Evolutionary conservation across 208 protist genomes (phyloP).

Genomic region (Acanthamoeba triangularis): DNA sequence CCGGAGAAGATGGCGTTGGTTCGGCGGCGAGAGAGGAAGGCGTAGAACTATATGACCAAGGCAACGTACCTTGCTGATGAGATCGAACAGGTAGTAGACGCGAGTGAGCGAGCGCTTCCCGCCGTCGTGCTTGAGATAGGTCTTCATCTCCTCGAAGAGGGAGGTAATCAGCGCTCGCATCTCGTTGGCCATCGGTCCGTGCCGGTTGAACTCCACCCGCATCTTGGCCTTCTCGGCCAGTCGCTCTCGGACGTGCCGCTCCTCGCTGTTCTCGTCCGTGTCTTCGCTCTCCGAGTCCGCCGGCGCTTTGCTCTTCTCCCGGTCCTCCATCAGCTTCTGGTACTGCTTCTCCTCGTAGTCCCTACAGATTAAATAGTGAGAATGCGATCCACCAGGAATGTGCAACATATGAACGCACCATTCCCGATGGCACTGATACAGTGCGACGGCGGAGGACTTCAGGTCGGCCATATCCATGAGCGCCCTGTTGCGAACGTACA

Average conservation of each 20-base stretch:
- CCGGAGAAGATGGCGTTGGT: too few species aligned
- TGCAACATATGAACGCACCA: too few species aligned
- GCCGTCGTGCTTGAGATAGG: neutral
- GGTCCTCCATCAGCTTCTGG: neutral
- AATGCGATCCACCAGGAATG: too few species aligned
- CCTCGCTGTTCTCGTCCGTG: neutral
- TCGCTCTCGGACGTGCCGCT: neutral
- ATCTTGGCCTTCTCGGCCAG: neutral
- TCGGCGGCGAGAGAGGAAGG: too few species aligned
- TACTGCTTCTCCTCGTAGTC: neutral
- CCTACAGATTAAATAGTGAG: neutral
- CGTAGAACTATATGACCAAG: too few species aligned
- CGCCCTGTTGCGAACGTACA: neutral
- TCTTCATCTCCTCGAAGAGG: conserved; percentile 17
- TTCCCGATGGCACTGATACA: conserved; percentile 44
- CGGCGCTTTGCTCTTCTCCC: neutral
- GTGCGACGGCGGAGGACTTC: neutral
- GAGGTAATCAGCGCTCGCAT: neutral
- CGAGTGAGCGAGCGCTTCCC: neutral
- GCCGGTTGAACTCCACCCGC: neutral
- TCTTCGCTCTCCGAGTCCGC: neutral
- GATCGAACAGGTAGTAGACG: neutral
- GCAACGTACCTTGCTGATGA: neutral
- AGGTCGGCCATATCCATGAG: conserved; percentile 7
- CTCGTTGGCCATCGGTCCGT: too few species aligned